These are phyloP conservation scores for Suillus sp. DNA, from an alignment of 768 basidiomycete species.

Conservation along the genomic window DNA sequence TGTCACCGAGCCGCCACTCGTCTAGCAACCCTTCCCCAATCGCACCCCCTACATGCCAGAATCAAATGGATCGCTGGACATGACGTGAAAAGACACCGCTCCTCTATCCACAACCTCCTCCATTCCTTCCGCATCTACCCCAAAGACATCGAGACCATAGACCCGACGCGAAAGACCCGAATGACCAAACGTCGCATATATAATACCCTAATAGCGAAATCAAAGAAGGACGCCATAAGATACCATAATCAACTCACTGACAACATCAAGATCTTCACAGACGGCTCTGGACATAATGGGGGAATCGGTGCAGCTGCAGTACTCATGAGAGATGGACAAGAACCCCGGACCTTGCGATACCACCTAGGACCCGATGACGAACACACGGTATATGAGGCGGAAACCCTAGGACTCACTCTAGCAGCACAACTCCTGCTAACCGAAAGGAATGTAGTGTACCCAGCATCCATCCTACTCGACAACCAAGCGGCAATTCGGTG, in stretches of 20 bases:
- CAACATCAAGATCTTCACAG: slow-evolving; percentile 17
- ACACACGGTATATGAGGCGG: slow-evolving; percentile 30
- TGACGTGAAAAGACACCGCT: no score
- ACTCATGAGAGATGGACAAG: slow-evolving; percentile 11
- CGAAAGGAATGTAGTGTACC: background rate
- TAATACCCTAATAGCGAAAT: no score
- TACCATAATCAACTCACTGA: no score
- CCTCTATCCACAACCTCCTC: no score
- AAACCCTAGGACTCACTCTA: slow-evolving; percentile 22
- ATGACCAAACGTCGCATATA: background rate
- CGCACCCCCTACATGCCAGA: no score
- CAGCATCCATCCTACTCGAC: slow-evolving; percentile 20
- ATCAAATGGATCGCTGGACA: no score
- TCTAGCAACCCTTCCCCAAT: no score
- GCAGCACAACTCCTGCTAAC: slow-evolving; percentile 17
- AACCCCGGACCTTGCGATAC: background rate
- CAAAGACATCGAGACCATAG: no score
- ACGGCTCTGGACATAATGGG: slow-evolving; percentile 25
- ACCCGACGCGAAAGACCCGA: no score
- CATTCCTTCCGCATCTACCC: no score
- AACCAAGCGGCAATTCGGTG: slow-evolving; percentile 21
- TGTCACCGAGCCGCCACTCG: no score
- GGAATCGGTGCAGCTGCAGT: slow-evolving; percentile 27
- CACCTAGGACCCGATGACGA: slow-evolving; percentile 13
- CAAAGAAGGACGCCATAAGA: no score